Base-by-base conservation (phyloP, 257 asterid genomes). In the Solanum peruvianum region DNA sequence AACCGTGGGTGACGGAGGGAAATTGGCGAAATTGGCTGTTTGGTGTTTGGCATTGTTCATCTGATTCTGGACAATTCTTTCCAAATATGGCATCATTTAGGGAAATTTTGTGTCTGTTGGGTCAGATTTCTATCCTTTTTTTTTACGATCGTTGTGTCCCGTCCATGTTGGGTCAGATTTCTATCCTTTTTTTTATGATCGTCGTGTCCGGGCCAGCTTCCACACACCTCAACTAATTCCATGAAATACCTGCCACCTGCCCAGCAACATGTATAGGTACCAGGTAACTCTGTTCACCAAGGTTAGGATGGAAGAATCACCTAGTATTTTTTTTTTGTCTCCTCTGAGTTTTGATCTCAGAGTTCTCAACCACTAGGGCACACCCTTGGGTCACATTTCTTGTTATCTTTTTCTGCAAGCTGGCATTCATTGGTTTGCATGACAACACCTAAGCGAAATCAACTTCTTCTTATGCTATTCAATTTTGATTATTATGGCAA, bases 261-360 rank as follows among this genome's bases (percentile, higher is more conserved):
- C 39, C 35, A 33, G 5, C 39, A 35, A 6, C 39, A 35, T 1
- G 39, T 35, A 33, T 1, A 35, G 0, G 39, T 35, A 35, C 39
- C 39, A 35, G 0, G 39, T 35, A 35, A 35, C 39, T 35, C 39
- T 35, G 0, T 35, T 35, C 39, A 35, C 39, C 7, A 6, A 5
- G 7, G 7, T 1, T 35, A 35, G 39, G 7, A 35, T 6, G 7
- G 39, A 37, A 37, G 39, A 0, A 37, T 37, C 39, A 37, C 39
- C 39, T 37, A 37, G 7, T 37, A n/a, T n/a, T n/a, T n/a, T n/a
- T n/a, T 35, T 35, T 35, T 35, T 37, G 7, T 37, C 39, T 37
- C 7, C 39, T 0, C 39, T 37, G 0, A 0, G 0, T 37, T 37
- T 37, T 37, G 39, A 35, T 35, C 39, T 37, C 39, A 5, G 39